Evolutionary conservation across 176 grass and related monocot species (phyloP), one percentile per base, ranked within the genome.

Genomic region (Tuctoria greenei): DNA sequence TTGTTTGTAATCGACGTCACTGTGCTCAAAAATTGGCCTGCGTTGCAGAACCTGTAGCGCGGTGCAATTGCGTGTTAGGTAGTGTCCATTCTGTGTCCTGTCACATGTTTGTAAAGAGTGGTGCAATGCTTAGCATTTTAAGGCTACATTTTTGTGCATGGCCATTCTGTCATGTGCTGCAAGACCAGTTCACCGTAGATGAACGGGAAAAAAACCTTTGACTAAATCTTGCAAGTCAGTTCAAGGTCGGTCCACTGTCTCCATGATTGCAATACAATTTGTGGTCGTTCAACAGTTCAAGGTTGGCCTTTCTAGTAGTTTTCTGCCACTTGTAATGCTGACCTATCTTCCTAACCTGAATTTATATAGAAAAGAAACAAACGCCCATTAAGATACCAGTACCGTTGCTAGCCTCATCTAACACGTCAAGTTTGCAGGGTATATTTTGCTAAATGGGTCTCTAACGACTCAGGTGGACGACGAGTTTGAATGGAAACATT

Each of bases 101-200:
- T 54, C 41, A 81, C 27, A 43, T 36, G 25, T 55, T 87, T 83
- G 85, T 79, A 79, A 73, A 68, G 73, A 73, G 37, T 37, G 34
- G 26, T 36, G 52, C 24, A 64, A 61, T 66, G 20, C 46, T 5
- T 44, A 61, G 50, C 42, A 46, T 7, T 8, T 51, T 6, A 40
- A 46, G 27, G 37, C 21, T 20, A 35, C 16, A 39, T 39, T 41
- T 73, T 52, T 73, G 14, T 28, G 2, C 8, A 27, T 61, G 34
- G 9, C 5, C 4, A 9, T 34, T 41, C 11, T 47, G n/a, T 23
- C 8, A 1, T 13, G 2, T 23, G 16, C 37, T 24, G 6, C 12
- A 28, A 18, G 17, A 14, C 18, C 31, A 36, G 16, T 64, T 64
- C 36, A 54, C 8, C 10, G 73, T 39, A 37, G 1, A 45, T 56